These are phyloP conservation scores for Mycena polygramma DNA, from an alignment of 768 basidiomycete genomes.

Conservation along the genomic window DNA sequence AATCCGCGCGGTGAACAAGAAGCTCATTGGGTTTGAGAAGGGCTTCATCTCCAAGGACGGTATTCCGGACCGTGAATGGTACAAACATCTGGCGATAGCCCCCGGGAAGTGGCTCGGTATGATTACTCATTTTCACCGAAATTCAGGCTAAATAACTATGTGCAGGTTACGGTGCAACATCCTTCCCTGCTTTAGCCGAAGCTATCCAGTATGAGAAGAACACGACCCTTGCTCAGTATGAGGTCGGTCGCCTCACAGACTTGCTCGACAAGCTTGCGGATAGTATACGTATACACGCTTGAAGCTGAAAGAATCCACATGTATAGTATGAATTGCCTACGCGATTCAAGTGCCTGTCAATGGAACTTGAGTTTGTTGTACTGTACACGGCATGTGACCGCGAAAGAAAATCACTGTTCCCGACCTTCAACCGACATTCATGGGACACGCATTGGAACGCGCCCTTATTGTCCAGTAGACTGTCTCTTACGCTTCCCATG, in stretches of 20 bases:
- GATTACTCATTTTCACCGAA: conserved; percentile 36
- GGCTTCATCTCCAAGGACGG: conserved; percentile 87
- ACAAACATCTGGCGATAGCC: conserved; percentile 85
- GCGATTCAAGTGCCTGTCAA: not conserved
- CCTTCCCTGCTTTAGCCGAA: conserved; percentile 85
- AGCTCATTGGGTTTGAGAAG: conserved; percentile 78
- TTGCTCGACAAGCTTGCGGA: conserved; percentile 69
- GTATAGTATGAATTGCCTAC: not conserved
- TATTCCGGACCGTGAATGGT: conserved; percentile 88
- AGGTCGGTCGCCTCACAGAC: conserved; percentile 66
- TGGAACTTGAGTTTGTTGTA: not conserved
- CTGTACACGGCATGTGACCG: not conserved
- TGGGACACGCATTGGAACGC: no score
- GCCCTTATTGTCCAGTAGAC: not conserved
- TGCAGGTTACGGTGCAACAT: conserved; percentile 86
- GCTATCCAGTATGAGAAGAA: conserved; percentile 80
- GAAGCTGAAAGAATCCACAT: conserved; percentile 2
- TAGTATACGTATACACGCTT: conserved; percentile 43
- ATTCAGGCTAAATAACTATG: not conserved
- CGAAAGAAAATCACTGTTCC: not conserved
- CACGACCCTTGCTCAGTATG: conserved; percentile 68
- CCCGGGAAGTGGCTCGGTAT: conserved; percentile 88
- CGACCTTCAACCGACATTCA: not conserved
- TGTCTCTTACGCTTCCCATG: not conserved
- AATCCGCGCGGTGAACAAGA: conserved; percentile 71